A percentile compares a stretch with the other conserved stretches of the same genome.
Conservation (phyloP, 306 rosid genomes). For the Castanea mollissima region DNA sequence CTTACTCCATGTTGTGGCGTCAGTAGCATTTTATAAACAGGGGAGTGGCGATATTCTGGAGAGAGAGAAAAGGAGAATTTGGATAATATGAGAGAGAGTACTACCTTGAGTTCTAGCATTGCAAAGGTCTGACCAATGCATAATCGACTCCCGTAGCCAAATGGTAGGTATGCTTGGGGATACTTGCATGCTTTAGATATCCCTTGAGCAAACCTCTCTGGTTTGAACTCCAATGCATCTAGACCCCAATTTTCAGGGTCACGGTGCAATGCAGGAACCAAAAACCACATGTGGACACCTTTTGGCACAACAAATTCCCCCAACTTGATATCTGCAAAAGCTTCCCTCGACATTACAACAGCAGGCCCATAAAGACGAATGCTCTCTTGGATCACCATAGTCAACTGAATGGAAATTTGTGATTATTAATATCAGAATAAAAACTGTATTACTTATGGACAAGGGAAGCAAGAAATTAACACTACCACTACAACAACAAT, state of each 20-base stretch:
- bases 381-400: constrained; percentile 47
- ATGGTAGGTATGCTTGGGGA: constrained; percentile 40
- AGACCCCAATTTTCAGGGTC: constrained; percentile 35
- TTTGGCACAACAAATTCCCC: constrained; percentile 32
- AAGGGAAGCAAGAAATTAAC: no score
- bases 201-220: constrained; percentile 32
- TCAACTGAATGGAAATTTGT: constrained; percentile 11
- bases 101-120: constrained; percentile 13
- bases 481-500: no score
- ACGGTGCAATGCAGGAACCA: constrained; percentile 20
- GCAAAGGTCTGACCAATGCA: constrained; percentile 38
- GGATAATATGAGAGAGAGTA: constrained; percentile 11
- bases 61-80: constrained; percentile 29
- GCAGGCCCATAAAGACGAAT: constrained; percentile 32
- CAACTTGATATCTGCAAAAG: constrained; percentile 21
- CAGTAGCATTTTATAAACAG: constrained; percentile 13
- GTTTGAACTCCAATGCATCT: constrained; percentile 29
- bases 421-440: no score
- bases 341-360: constrained; percentile 22
- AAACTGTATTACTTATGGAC: not conserved
- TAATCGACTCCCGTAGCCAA: constrained; percentile 33
- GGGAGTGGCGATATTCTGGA: constrained; percentile 34
- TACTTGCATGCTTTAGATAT: constrained; percentile 33
- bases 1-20: constrained; percentile 25
- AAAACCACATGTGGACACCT: constrained; percentile 31